phyloP scores from a whole-genome alignment of 768 basidiomycete species.

The Xerocomellus chrysenteron region DNA sequence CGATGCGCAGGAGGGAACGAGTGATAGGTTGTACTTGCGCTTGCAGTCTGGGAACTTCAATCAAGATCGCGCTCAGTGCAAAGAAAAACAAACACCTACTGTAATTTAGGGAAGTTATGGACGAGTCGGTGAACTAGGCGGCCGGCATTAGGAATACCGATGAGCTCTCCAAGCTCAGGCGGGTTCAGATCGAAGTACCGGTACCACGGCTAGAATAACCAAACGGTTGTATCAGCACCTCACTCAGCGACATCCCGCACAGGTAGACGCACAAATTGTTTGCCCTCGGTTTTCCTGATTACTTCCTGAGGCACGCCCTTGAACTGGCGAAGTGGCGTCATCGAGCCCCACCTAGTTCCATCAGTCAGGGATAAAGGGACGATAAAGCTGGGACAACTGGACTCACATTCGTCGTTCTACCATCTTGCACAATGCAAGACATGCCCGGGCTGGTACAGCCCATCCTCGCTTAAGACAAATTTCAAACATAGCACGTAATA shows the following conservation, averaged over 20 bases:
- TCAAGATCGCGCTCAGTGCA: background rate
- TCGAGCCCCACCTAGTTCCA: conserved; percentile 83
- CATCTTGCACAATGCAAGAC: conserved; percentile 95
- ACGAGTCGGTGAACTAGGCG: conserved; percentile 89
- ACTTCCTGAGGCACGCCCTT: conserved; percentile 85
- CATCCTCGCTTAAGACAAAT: conserved; percentile 98
- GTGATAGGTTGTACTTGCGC: conserved; percentile 98
- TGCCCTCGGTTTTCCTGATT: conserved; percentile 88
- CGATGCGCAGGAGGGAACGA: conserved; percentile 86
- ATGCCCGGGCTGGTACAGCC: conserved; percentile 90
- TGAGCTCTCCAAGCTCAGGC: conserved; percentile 92
- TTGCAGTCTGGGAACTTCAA: conserved; percentile 55
- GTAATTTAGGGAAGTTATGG: conserved; percentile 94
- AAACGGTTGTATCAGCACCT: background rate
- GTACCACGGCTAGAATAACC: conserved; percentile 74
- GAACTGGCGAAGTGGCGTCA: conserved; percentile 97
- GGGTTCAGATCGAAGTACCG: conserved; percentile 92
- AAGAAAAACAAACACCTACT: conserved; percentile 44
- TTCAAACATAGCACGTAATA: conserved; percentile 95
- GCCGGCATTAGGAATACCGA: conserved; percentile 93
- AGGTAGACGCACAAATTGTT: conserved; percentile 79
- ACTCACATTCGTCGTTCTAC: conserved; percentile 80
- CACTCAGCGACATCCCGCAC: background rate
- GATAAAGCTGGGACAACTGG: background rate
- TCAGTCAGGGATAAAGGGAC: background rate